phyloP scores from a whole-genome alignment of 2,329 filamentous ascomycete species.

The Alternaria incomplexa region DNA sequence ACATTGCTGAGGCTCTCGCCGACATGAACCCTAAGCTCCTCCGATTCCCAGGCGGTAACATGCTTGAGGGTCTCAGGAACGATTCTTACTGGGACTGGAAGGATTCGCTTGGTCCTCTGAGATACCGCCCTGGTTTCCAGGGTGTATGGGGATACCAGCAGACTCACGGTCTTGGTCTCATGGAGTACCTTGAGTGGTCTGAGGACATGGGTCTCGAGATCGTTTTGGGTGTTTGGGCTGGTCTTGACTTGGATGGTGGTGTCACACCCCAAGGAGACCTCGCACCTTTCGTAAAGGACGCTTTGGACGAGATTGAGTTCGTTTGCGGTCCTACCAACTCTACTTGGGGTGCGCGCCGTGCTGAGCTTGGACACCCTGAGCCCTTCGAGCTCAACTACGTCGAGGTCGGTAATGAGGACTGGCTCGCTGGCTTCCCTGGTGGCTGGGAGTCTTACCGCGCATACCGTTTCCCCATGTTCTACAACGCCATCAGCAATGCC shows the following conservation, averaged over 20 bases:
- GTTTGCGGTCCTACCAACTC: slow-evolving; percentile 36
- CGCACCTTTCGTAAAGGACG: slow-evolving; percentile 48
- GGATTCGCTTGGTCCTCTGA: slow-evolving; percentile 57
- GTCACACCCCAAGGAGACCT: slow-evolving; percentile 45
- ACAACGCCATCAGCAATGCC: slow-evolving; percentile 40
- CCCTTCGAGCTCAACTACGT: slow-evolving; percentile 48
- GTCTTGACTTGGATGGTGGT: slow-evolving; percentile 53
- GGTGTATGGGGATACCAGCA: slow-evolving; percentile 56
- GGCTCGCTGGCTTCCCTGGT: slow-evolving; percentile 39
- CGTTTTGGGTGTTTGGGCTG: slow-evolving; percentile 52
- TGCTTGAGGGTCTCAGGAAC: slow-evolving; percentile 44
- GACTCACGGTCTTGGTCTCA: slow-evolving; percentile 53
- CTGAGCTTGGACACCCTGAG: slow-evolving; percentile 45
- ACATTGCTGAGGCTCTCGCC: slow-evolving; percentile 56
- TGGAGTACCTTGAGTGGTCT: slow-evolving; percentile 57
- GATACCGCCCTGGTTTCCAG: slow-evolving; percentile 54
- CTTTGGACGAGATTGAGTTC: slow-evolving; percentile 47
- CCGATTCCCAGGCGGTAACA: slow-evolving; percentile 61
- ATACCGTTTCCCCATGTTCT: slow-evolving; percentile 44
- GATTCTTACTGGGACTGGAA: slow-evolving; percentile 53
- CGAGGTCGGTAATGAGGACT: slow-evolving; percentile 50
- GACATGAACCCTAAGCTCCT: slow-evolving; percentile 55
- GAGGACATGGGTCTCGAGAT: slow-evolving; percentile 54
- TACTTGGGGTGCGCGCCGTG: slow-evolving; percentile 44
- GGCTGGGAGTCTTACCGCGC: slow-evolving; percentile 37